These are phyloP conservation scores for Heliamphora pulchella DNA, from an alignment of 179 eudicot genomes.

Conservation along the genomic window DNA sequence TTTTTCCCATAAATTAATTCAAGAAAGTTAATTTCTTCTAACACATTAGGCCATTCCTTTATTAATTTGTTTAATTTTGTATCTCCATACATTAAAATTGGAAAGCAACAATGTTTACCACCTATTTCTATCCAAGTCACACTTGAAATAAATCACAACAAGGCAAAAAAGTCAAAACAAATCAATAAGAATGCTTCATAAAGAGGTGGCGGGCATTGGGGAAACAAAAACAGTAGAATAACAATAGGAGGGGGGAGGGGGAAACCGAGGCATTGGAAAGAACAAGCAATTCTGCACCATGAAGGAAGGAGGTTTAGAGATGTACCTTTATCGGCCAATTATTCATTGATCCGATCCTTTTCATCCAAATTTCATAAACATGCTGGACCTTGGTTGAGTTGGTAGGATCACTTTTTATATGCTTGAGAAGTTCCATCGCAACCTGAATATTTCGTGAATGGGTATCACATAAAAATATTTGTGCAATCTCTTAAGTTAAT, in stretches of 20 bases:
- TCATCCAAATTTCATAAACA: constrained; percentile 54
- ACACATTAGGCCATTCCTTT: too few species aligned
- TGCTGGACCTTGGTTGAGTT: constrained; percentile 30
- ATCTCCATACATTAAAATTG: too few species aligned
- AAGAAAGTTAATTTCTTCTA: too few species aligned
- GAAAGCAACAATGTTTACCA: not conserved
- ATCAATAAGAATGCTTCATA: not conserved
- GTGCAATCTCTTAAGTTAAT: not conserved
- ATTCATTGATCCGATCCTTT: constrained; percentile 40
- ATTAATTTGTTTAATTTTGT: too few species aligned
- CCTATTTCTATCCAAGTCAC: not conserved
- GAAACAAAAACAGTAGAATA: not conserved
- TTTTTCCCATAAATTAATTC: not conserved
- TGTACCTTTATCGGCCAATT: constrained; percentile 49
- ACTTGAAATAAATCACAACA: not conserved
- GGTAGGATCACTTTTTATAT: constrained; percentile 27
- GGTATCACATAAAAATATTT: not conserved
- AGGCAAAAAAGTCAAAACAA: not conserved
- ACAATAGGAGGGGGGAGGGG: not conserved
- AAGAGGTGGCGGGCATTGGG: not conserved
- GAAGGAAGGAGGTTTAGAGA: not conserved
- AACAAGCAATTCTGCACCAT: not conserved
- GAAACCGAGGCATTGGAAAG: not conserved
- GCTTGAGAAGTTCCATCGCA: constrained; percentile 58
- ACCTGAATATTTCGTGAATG: constrained; percentile 30